Conservation (phyloP, 805 yeast species). For the Hanseniaspora thailandica region DNA sequence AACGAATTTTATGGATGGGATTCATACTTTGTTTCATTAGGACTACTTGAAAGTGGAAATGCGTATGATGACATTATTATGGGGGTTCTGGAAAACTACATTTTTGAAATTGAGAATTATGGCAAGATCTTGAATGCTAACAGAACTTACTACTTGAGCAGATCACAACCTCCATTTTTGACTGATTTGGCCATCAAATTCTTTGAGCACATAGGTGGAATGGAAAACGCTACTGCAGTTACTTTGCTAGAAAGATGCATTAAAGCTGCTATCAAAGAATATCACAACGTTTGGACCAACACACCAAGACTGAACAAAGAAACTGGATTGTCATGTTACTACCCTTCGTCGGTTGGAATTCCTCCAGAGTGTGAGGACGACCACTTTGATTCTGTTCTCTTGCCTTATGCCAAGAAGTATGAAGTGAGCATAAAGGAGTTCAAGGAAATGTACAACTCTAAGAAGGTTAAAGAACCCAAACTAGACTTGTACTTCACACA, state of each 20-base stretch:
- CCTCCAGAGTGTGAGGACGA: slow-evolving; percentile 94
- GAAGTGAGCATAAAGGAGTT: slow-evolving; percentile 49
- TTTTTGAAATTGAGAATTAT: slow-evolving; percentile 78
- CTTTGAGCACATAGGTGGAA: slow-evolving; percentile 46
- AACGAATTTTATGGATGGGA: slow-evolving; percentile 98
- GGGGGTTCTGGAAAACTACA: slow-evolving; percentile 86
- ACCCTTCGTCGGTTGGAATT: slow-evolving; percentile 82
- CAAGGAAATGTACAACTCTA: slow-evolving; percentile 55
- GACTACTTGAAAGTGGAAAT: slow-evolving; percentile 48
- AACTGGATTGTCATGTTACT: slow-evolving; percentile 79
- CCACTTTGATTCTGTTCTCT: slow-evolving; percentile 64
- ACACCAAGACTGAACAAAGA: slow-evolving; percentile 58
- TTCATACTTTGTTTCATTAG: slow-evolving; percentile 82
- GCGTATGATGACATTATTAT: slow-evolving; percentile 57
- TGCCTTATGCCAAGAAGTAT: slow-evolving; percentile 58
- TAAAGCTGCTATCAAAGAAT: slow-evolving; percentile 76
- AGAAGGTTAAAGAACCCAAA: slow-evolving; percentile 58
- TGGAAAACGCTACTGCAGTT: slow-evolving; percentile 37
- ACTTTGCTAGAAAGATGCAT: slow-evolving; percentile 56
- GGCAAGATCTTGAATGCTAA: slow-evolving; percentile 92
- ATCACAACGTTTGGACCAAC: slow-evolving; percentile 65
- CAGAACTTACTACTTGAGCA: slow-evolving; percentile 74
- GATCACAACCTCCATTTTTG: slow-evolving; percentile 94
- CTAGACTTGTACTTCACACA: slow-evolving; percentile 80
- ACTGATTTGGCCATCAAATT: slow-evolving; percentile 81